These are phyloP conservation scores for Graphium sp. DNA, from an alignment of 2,329 filamentous ascomycete genomes.

Conservation along the genomic window DNA sequence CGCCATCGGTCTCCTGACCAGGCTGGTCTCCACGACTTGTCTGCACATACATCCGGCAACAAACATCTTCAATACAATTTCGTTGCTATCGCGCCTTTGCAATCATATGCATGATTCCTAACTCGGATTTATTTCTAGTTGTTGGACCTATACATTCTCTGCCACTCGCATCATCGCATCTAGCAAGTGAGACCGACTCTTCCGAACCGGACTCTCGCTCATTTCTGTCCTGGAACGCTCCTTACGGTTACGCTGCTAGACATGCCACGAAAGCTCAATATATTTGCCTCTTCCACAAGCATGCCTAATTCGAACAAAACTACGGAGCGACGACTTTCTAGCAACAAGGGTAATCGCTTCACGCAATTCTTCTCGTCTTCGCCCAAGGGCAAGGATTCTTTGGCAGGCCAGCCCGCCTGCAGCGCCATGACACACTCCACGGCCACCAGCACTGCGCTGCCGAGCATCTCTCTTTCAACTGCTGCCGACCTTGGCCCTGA, in stretches of 20 bases:
- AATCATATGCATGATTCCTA: no score
- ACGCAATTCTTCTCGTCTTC: slow-evolving; percentile 70
- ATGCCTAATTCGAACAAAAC: slow-evolving; percentile 29
- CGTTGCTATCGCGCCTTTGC: no score
- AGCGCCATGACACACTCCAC: slow-evolving; percentile 15
- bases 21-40: no score
- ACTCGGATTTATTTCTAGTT: no score
- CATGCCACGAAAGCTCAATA: slow-evolving; percentile 45
- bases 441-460: background rate
- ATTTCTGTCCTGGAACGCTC: no score
- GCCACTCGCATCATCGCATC: no score
- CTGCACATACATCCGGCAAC: no score
- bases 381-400: slow-evolving; percentile 59
- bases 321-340: slow-evolving; percentile 39
- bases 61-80: no score
- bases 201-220: no score
- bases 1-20: no score
- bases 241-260: slow-evolving; percentile 11
- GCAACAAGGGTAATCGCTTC: slow-evolving; percentile 59
- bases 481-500: slow-evolving; percentile 1
- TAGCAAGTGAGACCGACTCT: slow-evolving; percentile 1
- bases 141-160: no score
- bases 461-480: slow-evolving; percentile 3
- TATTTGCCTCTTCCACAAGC: slow-evolving; percentile 33
- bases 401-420: slow-evolving; percentile 50